Evolutionary conservation across 768 basidiomycete genomes (phyloP).

Genomic region (Lentinula detonsa): DNA sequence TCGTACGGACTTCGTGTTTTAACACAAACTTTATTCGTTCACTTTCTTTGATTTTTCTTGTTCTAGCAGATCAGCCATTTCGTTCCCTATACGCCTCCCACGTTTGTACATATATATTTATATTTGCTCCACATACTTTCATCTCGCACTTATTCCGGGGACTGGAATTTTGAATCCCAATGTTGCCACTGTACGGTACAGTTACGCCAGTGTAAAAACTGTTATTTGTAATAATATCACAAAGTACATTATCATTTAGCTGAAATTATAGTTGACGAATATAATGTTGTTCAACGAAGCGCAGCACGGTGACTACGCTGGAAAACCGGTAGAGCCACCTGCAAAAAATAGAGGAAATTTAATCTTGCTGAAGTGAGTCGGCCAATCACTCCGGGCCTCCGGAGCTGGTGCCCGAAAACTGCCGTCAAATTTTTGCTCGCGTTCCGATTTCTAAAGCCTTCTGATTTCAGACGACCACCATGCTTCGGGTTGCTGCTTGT

Average conservation of each 20-base stretch:
- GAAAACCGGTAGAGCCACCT: no score
- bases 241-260: no score
- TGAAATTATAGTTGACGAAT: no score
- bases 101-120: background rate
- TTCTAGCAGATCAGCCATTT: no score
- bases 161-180: background rate
- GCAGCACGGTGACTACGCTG: no score
- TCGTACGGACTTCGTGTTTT: background rate
- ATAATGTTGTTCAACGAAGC: no score
- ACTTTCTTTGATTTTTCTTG: no score
- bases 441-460: background rate
- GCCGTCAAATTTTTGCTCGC: background rate
- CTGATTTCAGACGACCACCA: conserved; percentile 18
- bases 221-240: background rate
- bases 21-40: no score
- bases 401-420: background rate
- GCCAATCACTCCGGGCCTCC: background rate
- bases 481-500: conserved; percentile 48
- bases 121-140: background rate
- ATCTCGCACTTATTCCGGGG: background rate
- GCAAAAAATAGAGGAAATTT: no score
- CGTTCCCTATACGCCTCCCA: no score
- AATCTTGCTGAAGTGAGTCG: no score
- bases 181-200: background rate
- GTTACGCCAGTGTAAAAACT: background rate